phyloP scores from a whole-genome alignment of 352 stramenopile species.

The Elongisporangium senticosum region DNA sequence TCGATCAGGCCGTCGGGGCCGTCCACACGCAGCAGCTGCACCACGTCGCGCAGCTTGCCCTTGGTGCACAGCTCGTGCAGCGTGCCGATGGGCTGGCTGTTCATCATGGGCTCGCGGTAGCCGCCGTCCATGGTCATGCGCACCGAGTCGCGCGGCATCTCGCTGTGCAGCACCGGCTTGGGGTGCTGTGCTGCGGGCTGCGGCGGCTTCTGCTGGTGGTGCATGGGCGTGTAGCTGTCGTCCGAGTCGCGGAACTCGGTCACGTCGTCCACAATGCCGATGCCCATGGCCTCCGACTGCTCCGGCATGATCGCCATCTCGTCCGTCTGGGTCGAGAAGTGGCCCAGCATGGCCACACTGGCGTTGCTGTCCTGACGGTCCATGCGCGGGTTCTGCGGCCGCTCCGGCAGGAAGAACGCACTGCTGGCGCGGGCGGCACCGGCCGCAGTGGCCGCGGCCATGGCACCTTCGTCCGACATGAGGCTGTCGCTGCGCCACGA shows the following conservation, averaged over 20 bases:
- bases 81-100: constrained; percentile 73
- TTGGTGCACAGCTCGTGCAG: constrained; percentile 77
- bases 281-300: constrained; percentile 37
- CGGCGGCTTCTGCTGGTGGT: constrained; percentile 5
- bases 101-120: constrained; percentile 49
- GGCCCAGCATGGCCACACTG: constrained; percentile 65
- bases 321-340: constrained; percentile 62
- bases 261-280: constrained; percentile 55
- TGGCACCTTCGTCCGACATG: constrained; percentile 7
- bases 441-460: constrained; percentile 10
- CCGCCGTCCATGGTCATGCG: constrained; percentile 68
- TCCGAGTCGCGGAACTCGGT: constrained; percentile 26
- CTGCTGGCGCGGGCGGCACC: not conserved
- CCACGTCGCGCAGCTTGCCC: constrained; percentile 69
- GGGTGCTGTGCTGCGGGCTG: not conserved
- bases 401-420: constrained; percentile 11
- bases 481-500: constrained; percentile 30
- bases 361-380: constrained; percentile 47
- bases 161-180: constrained; percentile 26
- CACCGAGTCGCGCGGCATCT: constrained; percentile 52
- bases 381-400: constrained; percentile 16
- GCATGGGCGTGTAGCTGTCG: constrained; percentile 5
- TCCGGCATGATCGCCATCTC: constrained; percentile 56
- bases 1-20: constrained; percentile 57
- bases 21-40: constrained; percentile 72